Percentiles rank a stretch among this genome's conserved stretches.
Conservation (phyloP, 2,329 filamentous ascomycete species). For the Colletotrichum sp. region DNA sequence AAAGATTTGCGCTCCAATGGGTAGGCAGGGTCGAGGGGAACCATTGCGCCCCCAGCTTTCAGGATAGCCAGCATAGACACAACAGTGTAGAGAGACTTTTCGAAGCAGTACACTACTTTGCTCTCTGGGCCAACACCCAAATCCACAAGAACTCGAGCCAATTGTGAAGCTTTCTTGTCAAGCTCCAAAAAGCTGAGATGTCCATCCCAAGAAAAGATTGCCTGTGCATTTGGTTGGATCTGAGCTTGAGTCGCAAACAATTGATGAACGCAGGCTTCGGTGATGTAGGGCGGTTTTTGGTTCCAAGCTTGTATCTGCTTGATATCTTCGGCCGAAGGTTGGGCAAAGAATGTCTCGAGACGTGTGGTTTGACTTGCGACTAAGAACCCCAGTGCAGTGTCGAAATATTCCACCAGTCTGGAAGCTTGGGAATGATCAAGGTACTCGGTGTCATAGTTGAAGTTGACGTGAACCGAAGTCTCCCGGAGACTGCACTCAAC, state of each 20-base stretch:
- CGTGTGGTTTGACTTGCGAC: background rate
- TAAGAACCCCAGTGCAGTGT: background rate
- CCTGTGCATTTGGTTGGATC: background rate
- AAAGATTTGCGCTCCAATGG: constrained; percentile 6
- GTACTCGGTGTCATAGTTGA: background rate
- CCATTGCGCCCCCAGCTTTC: constrained; percentile 35
- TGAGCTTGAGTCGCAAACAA: background rate
- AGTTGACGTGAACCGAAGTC: background rate
- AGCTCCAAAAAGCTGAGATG: constrained; percentile 23
- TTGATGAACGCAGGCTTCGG: background rate
- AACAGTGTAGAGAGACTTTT: constrained; percentile 30
- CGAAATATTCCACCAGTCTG: constrained; percentile 4
- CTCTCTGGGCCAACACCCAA: constrained; percentile 24
- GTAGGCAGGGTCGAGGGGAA: constrained; percentile 29
- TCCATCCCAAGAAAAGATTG: constrained; percentile 27
- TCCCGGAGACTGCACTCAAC: constrained; percentile 1
- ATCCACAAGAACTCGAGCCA: constrained; percentile 20
- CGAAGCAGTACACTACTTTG: constrained; percentile 30
- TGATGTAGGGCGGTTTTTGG: background rate
- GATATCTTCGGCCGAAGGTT: background rate
- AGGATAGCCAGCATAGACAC: constrained; percentile 34
- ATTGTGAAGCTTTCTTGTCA: constrained; percentile 17
- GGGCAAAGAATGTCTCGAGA: background rate
- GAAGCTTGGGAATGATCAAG: background rate
- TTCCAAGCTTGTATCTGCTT: background rate